Conservation (phyloP, 768 basidiomycete genomes). For the Tremella fuciformis region DNA sequence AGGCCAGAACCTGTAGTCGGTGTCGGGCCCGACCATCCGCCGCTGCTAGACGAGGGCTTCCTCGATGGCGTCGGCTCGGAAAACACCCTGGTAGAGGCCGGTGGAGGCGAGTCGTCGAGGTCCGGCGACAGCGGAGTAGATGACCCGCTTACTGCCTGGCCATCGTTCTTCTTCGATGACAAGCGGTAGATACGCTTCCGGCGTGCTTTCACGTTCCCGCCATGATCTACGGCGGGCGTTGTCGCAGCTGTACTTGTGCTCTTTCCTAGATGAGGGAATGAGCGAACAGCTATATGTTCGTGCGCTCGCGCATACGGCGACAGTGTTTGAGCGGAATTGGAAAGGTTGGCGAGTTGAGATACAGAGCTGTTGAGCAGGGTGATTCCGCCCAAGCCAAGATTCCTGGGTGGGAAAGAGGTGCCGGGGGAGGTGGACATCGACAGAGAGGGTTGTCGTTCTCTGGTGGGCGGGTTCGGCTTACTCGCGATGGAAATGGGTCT, state of each 20-base stretch:
- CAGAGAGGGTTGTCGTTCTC: not conserved
- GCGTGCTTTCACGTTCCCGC: conserved; percentile 66
- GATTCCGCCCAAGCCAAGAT: conserved; percentile 36
- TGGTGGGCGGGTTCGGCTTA: not conserved
- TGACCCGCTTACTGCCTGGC: not conserved
- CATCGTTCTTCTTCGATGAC: conserved; percentile 55
- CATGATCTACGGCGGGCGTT: conserved; percentile 20
- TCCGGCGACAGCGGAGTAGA: not conserved
- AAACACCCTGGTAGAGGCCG: not conserved
- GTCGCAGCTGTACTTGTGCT: conserved; percentile 2
- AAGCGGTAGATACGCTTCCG: conserved; percentile 67
- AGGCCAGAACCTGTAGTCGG: not conserved
- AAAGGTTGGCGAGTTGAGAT: conserved; percentile 80
- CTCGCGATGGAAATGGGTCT: conserved; percentile 21
- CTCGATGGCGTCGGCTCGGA: conserved; percentile 6
- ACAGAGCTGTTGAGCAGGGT: conserved; percentile 65
- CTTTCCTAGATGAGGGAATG: conserved; percentile 62
- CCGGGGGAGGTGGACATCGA: conserved; percentile 30
- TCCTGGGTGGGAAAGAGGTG: conserved; percentile 32
- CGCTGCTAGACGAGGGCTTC: conserved; percentile 1
- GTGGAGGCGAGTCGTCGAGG: not conserved
- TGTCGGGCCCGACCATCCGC: not conserved
- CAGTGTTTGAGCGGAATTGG: conserved; percentile 85
- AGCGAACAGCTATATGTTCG: conserved; percentile 87
- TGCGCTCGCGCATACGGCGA: conserved; percentile 88